Evolutionary conservation across 495 filamentous ascomycete genomes (phyloP), one percentile per base, ranked within the genome.

Genomic region (Penicillium canariense): DNA sequence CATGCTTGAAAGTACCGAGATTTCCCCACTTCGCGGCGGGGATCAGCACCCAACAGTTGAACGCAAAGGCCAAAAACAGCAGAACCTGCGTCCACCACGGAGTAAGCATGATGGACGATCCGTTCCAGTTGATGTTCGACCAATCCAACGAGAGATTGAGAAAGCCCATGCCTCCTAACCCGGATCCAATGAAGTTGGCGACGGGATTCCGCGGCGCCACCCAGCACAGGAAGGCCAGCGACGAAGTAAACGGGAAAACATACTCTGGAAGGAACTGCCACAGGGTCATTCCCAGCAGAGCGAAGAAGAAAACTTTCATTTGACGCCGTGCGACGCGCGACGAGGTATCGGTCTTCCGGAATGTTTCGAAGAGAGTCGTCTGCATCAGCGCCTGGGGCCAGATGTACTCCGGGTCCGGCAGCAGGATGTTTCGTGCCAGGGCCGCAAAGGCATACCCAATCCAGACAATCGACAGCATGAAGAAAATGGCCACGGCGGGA

Each of bases 201-300:
- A 79, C 70, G 6, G 70, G 61, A 55, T 81, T 82, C 15, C 71
- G 70, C 7, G 80, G 80, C 6, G 81, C 80, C 12, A 84, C 79
- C 81, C 81, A 83, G 67, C 81, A 84, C n/a, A 84, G 70, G 46
- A 83, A 82, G 2, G 81, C 78, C 10, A 84, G 67, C 0, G 81
- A 84, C n/a, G 73, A 77, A 11, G 78, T 62, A 52, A 83, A 77
- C 0, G 79, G 80, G 54, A 84, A 84, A 12, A 77, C 72, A 40
- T 77, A 83, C 54, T 84, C 80, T 3, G 80, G 81, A 2, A 84
- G 66, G 52, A 84, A 84, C 48, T 84, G 79, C 81, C 81, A 84
- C 1, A 81, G 52, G 0, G 75, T 79, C 60, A 80, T 71, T 9
- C 72, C 80, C 1, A 76, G 40, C 10, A 84, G 66, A 2, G 73